These are phyloP conservation scores for Rhynchosporium agropyri DNA, from an alignment of 2,329 filamentous ascomycete genomes.

Conservation along the genomic window DNA sequence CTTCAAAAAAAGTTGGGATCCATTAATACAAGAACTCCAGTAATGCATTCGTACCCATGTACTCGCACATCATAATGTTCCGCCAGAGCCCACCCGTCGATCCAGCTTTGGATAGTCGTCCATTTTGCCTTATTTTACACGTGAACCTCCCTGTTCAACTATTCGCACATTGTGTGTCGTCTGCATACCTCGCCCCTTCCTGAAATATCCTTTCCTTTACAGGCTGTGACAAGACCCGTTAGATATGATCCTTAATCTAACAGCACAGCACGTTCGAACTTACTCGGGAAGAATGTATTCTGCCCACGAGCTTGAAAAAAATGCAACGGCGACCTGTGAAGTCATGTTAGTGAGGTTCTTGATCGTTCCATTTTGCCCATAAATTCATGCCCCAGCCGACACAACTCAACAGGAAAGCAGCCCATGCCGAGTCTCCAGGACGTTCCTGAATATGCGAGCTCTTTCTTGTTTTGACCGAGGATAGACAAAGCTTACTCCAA, in stretches of 20 bases:
- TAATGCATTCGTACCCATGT: conserved; percentile 23
- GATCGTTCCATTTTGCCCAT: not conserved
- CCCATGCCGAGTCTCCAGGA: not conserved
- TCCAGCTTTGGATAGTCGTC: not conserved
- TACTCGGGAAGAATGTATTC: conserved; percentile 69
- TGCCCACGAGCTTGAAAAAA: conserved; percentile 68
- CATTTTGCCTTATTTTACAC: conserved; percentile 17
- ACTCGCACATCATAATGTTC: conserved; percentile 19
- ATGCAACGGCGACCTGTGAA: conserved; percentile 63
- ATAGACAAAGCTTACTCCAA: conserved; percentile 59
- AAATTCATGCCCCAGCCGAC: no score
- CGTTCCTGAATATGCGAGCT: not conserved
- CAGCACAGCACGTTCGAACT: conserved; percentile 36
- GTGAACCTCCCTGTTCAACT: conserved; percentile 1
- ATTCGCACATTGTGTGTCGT: conserved; percentile 12
- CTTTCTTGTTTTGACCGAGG: not conserved
- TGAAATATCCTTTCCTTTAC: conserved; percentile 13
- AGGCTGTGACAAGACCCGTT: conserved; percentile 8
- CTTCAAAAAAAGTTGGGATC: conserved; percentile 29
- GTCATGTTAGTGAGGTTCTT: conserved; percentile 24
- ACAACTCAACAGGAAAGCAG: conserved; percentile 1
- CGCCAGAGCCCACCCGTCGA: not conserved
- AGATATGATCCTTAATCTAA: not conserved
- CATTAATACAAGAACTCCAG: conserved; percentile 30
- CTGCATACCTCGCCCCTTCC: not conserved